Conservation (phyloP, 2,329 filamentous ascomycete genomes). For the Aureobasidium sp. region DNA sequence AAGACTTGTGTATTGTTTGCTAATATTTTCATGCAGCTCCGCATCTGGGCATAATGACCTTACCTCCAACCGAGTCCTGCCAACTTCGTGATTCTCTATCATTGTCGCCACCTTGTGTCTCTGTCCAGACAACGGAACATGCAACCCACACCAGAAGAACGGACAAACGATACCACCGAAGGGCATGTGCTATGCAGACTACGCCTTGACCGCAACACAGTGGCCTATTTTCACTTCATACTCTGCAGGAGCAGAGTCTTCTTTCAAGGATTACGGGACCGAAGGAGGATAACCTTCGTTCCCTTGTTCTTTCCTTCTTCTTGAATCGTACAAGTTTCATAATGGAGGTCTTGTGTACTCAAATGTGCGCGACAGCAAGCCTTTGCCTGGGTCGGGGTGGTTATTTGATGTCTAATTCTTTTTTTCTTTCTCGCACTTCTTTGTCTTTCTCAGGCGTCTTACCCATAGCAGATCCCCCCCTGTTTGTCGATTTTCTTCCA, state of each 20-base stretch:
- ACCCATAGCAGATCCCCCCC: not conserved
- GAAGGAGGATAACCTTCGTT: not conserved
- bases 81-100: not conserved
- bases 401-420: slow-evolving; percentile 7
- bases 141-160: not conserved
- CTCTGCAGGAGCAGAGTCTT: slow-evolving; percentile 10
- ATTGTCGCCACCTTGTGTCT: not conserved
- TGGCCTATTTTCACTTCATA: slow-evolving; percentile 11
- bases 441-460: not conserved
- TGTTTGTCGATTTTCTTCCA: not conserved
- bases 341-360: slow-evolving; percentile 10
- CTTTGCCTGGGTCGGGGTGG: slow-evolving; percentile 4
- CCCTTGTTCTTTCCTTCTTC: slow-evolving; percentile 11
- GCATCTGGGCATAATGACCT: slow-evolving; percentile 41
- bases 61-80: not conserved
- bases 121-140: not conserved
- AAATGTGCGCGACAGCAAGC: slow-evolving; percentile 5
- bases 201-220: slow-evolving; percentile 6
- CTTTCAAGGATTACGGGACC: not conserved
- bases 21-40: slow-evolving; percentile 30
- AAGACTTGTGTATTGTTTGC: not conserved
- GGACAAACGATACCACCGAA: slow-evolving; percentile 7
- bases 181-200: slow-evolving; percentile 3
- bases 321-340: slow-evolving; percentile 7
- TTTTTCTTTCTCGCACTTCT: not conserved